Evolutionary conservation across 2,329 filamentous ascomycete species (phyloP), one percentile per base, ranked within the genome.

Genomic region (Ophiocordyceps camponoti-saundersi): DNA sequence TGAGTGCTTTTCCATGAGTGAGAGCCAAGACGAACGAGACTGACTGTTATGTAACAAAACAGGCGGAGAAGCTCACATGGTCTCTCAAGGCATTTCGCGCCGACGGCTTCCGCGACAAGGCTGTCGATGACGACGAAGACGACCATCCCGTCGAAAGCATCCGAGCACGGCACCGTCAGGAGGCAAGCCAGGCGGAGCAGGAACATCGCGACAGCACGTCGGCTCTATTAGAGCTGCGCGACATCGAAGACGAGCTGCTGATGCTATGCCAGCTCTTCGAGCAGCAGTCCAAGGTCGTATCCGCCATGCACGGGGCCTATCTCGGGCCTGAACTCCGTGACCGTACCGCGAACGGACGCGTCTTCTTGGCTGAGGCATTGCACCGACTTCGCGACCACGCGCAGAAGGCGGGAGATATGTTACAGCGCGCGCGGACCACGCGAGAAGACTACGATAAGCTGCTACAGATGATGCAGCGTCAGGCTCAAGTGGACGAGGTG

Each of bases 401-500:
- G 16, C 65, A 67, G 20, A 69, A 73, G 48, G 65, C 73, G 1
- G 60, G 61, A 3, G 74, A 79, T 46, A 80, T 82, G 77, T 63
- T 72, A 7, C 64, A 69, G 34, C 65, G 75, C n/a, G 75, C 78
- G 1, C 68, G 72, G 13, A 63, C 65, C 3, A 78, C 77, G 2
- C 67, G 77, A 39, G 75, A 73, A 43, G 77, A 79, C 50, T 80
- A 79, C 51, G 76, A 80, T 53, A 79, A 79, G 51, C 67, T 82
- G 6, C 71, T 81, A 13, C 76, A 81, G 57, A 78, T 82, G 68
- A 77, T 79, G 40, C 77, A 81, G 55, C 75, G 78, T 16, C 77
- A 81, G 53, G 77, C 77, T 0, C 78, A 81, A 54, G 75, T 82
- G 2, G 77, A 80, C 53, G 78, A 82, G 56, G 76, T 79, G 10